These are phyloP conservation scores for Mucor plumbeus DNA, from an alignment of 371 early-diverging fungal species.

Conservation along the genomic window DNA sequence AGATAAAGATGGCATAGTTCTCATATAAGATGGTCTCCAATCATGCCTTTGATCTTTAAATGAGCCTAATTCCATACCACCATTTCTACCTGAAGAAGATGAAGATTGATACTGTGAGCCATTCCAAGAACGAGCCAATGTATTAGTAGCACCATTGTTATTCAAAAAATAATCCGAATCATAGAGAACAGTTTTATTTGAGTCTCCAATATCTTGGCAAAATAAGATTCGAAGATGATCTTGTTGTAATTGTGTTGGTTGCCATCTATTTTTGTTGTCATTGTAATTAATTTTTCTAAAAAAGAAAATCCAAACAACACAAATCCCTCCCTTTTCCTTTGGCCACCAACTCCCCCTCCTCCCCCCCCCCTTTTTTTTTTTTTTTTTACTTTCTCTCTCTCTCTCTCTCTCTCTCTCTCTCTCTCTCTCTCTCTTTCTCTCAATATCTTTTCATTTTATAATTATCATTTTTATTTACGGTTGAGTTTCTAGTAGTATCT, in stretches of 20 bases:
- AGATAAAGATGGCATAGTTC: slow-evolving; percentile 35
- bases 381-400: neutral
- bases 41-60: slow-evolving; percentile 38
- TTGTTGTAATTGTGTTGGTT: slow-evolving; percentile 30
- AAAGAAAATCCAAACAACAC: slow-evolving; percentile 3
- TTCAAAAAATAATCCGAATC: slow-evolving; percentile 40
- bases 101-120: slow-evolving; percentile 15
- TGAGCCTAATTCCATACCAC: slow-evolving; percentile 27
- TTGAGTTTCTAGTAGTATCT: slow-evolving; percentile 45
- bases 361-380: neutral
- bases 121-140: slow-evolving; percentile 48
- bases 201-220: slow-evolving; percentile 51
- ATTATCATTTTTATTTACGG: slow-evolving; percentile 36
- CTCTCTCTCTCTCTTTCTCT: neutral
- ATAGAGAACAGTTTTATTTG: slow-evolving; percentile 49
- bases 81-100: slow-evolving; percentile 11
- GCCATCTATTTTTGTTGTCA: slow-evolving; percentile 35
- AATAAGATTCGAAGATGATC: slow-evolving; percentile 46
- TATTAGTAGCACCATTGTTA: slow-evolving; percentile 12
- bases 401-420: neutral
- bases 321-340: neutral
- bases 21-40: slow-evolving; percentile 40
- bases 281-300: slow-evolving; percentile 1
- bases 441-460: slow-evolving; percentile 1
- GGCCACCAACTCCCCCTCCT: neutral